A percentile compares a stretch with the other conserved stretches of the same genome.
Conservation (phyloP, 306 rosid species). For the Cicer arietinum region DNA sequence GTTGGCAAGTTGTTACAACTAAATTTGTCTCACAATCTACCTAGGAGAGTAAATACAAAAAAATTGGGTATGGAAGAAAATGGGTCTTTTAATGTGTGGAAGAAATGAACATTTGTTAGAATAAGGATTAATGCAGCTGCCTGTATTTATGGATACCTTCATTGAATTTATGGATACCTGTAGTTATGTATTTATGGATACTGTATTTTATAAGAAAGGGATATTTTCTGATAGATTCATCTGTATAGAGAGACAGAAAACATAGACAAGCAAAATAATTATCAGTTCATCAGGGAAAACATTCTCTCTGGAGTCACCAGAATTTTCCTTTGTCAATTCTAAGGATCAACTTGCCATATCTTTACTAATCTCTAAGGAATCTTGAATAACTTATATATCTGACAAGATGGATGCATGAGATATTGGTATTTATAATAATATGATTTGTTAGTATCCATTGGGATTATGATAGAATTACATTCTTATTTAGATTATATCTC, state of each 20-base stretch:
- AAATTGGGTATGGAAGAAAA: not conserved
- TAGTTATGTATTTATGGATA: not conserved
- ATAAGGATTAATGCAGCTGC: not conserved
- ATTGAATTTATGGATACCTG: no score
- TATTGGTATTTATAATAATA: no score
- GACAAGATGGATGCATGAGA: no score
- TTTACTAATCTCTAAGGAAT: no score
- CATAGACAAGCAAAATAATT: constrained; percentile 12
- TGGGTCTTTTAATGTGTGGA: constrained; percentile 1
- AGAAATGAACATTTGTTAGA: constrained; percentile 15
- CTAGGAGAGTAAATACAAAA: not conserved
- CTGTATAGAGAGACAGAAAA: constrained; percentile 1
- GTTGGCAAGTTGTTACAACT: constrained; percentile 1
- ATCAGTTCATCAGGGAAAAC: no score
- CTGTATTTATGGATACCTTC: not conserved
- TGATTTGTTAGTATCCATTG: no score
- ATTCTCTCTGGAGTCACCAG: no score
- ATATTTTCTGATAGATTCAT: constrained; percentile 10
- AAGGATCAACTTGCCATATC: no score
- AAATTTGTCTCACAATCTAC: constrained; percentile 28
- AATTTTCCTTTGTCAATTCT: no score
- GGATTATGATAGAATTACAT: no score
- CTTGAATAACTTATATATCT: no score
- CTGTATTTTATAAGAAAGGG: not conserved
- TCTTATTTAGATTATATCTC: no score